Base-by-base conservation (phyloP, 768 basidiomycete genomes). In the Phylloporus rhodoxanthus region DNA sequence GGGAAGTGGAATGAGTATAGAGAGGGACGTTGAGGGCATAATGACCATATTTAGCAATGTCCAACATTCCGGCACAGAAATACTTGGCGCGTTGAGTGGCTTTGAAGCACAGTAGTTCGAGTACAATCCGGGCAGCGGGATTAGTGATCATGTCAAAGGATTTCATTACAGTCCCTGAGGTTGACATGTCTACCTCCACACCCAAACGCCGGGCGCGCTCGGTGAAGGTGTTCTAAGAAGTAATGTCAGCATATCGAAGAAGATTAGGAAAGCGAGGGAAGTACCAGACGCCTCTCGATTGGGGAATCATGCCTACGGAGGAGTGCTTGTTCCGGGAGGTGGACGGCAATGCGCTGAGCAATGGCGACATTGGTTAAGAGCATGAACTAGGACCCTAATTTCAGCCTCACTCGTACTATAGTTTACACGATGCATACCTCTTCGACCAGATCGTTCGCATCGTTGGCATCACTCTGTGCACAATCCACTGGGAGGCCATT, bases 11-110 rank as follows among this genome's bases (percentile, higher is more conserved):
- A 67, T 92, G 88, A 8, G 87, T 95, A 72, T 98, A 99, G 38
- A 99, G 76, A 15, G 96, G 93, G 5, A 81, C 73, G 56, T 84
- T 95, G 57, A 98, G 73, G 0, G 94, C 85, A 66, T 91, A 98
- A 69, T 99, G 96, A 26, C 81, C 72, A 63, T 98, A 99, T 73
- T 97, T 97, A 36, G 93, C 91, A 61, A 99, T 99, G 68, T 99
- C 96, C 58, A 99, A 75, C 95, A 97, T 97, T 55, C 96, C 96
- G 21, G 93, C 81, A 64, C 96, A 99, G 83, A 98, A 98, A 70
- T 99, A 99, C 68, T 93, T 94, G 57, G 96, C 91, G 45, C 85
- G 80, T 52, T 91, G 87, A 53, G 93, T 97, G n/a, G 92, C 86
- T 69, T 96, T 96, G 66, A 80, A 83, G 14, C 84, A 82, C 36